A percentile compares a stretch with the other conserved stretches of the same genome.
Conservation (phyloP, 352 stramenopile species). For the Plasmopara halstedii region DNA sequence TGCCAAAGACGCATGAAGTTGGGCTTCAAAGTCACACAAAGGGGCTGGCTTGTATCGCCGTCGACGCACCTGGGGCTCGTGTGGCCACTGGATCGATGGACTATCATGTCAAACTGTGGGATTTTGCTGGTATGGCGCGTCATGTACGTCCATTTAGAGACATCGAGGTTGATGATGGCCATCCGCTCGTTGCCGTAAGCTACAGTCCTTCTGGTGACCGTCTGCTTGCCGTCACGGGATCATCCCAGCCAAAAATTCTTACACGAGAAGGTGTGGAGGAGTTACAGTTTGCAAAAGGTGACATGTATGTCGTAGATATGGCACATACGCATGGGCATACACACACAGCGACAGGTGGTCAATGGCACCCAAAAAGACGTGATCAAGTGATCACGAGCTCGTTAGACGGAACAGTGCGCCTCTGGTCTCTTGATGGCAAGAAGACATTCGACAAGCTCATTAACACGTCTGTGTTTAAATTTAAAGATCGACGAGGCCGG, state of each 20-base stretch:
- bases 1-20: conserved; percentile 70
- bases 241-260: conserved; percentile 71
- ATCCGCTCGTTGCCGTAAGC: conserved; percentile 67
- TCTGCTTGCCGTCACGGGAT: conserved; percentile 57
- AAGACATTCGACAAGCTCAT: conserved; percentile 67
- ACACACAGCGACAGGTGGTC: conserved; percentile 54
- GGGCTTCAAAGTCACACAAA: conserved; percentile 51
- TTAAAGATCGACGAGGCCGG: conserved; percentile 70
- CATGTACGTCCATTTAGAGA: conserved; percentile 75
- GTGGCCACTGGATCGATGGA: conserved; percentile 77
- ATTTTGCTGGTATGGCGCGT: conserved; percentile 81
- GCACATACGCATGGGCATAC: conserved; percentile 77
- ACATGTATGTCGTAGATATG: conserved; percentile 87
- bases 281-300: conserved; percentile 71
- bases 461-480: conserved; percentile 76
- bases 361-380: conserved; percentile 58
- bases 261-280: conserved; percentile 72
- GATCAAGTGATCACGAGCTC: conserved; percentile 79
- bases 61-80: conserved; percentile 57
- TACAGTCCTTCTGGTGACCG: conserved; percentile 77
- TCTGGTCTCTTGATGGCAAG: conserved; percentile 70
- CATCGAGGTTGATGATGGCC: conserved; percentile 71
- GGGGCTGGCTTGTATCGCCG: conserved; percentile 52
- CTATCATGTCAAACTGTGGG: conserved; percentile 82
- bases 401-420: conserved; percentile 67